Evolutionary conservation across 257 asterid genomes (phyloP), one percentile per base, ranked within the genome.

Genomic region (Plantago elongata): DNA sequence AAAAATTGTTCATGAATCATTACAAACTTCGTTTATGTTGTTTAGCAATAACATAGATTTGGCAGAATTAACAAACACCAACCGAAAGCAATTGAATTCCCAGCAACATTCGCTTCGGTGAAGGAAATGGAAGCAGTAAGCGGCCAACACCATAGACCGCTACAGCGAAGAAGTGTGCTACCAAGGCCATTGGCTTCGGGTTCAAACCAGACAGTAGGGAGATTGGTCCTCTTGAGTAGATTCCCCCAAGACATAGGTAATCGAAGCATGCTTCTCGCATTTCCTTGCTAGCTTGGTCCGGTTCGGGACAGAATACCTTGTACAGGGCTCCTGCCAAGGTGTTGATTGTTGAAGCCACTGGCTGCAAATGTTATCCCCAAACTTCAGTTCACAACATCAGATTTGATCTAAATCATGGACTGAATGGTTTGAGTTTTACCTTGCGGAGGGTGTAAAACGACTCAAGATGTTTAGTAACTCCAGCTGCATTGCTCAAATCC

Each of bases 111-210:
- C 80, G 72, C 42, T 63, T 71, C 14, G 85, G 82, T 9, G 85
- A 76, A 61, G 85, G 85, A 51, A 76, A 54, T 5, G 82, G 85
- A 11, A 79, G 51, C 64, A 79, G 22, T 42, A 69, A 60, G 13
- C 84, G 81, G 30, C 84, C 81, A 2, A 82, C 82, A 1, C 88
- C 88, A 18, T 71, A 81, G 0, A 76, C 34, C 0, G 88, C 84
- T 47, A 82, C 84, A 1, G 81, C 84, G 65, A 82, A 71, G 75
- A 82, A 82, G 58, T 82, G 88, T 11, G 82, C 79, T 40, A 82
- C 80, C 68, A 78, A 74, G 63, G 79, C 79, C 69, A 78, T 74
- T 0, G 84, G 84, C 64, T 69, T 75, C 3, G 88, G 84, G 37
- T 78, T 82, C 67, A 82, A 48, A 13, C 88, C 84, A 1, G 84